These are phyloP conservation scores for Tetrapisispora iriomotensis DNA, from an alignment of 805 yeast genomes.

Conservation along the genomic window DNA sequence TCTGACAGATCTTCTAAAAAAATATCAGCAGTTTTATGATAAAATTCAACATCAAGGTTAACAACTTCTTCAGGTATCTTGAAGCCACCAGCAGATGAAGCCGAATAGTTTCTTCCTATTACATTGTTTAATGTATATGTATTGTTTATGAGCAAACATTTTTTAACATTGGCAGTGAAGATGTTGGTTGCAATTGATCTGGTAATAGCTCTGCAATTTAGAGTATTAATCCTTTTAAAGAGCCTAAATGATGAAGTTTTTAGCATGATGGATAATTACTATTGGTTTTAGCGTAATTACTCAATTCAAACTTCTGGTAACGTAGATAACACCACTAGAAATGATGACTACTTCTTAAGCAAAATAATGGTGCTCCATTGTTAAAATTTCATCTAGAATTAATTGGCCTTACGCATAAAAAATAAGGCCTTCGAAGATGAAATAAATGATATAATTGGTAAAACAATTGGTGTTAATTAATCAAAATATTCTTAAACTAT, in stretches of 20 bases:
- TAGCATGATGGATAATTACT: neutral
- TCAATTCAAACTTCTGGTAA: too few species aligned
- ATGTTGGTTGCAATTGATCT: neutral
- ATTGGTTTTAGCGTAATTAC: too few species aligned
- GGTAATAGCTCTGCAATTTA: neutral
- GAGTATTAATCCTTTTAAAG: neutral
- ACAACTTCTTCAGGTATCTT: slow-evolving; percentile 44
- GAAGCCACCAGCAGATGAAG: slow-evolving; percentile 43
- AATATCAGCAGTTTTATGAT: slow-evolving; percentile 53
- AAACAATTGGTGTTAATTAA: neutral
- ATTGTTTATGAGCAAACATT: neutral
- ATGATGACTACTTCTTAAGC: too few species aligned
- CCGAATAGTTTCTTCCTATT: neutral
- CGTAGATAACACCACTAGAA: too few species aligned
- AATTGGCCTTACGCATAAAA: too few species aligned
- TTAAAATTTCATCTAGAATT: too few species aligned
- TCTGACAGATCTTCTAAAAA: slow-evolving; percentile 63
- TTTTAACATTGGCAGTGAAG: neutral
- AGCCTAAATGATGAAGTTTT: neutral
- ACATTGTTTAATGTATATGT: neutral
- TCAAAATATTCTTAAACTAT: slow-evolving; percentile 3
- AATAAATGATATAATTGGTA: neutral
- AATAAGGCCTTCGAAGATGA: too few species aligned
- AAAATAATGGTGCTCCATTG: too few species aligned
- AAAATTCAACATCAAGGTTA: slow-evolving; percentile 40